phyloP scores from a whole-genome alignment of 1,139 yeast genomes.

The Debaryomycetaceae sp. region DNA sequence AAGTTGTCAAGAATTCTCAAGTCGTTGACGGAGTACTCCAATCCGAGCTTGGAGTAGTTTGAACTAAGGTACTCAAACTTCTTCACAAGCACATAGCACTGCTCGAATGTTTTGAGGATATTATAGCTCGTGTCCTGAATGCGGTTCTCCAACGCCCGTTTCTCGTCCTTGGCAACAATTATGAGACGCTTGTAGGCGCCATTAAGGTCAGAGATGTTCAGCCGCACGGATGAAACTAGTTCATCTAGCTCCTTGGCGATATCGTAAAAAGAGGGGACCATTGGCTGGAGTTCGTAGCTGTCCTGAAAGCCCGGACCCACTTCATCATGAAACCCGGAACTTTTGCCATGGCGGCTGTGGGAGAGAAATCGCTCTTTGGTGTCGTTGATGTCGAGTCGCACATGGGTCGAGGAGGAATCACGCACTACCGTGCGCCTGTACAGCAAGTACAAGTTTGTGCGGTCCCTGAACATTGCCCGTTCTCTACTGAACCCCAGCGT shows the following conservation, averaged over 20 bases:
- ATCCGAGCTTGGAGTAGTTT: constrained; percentile 21
- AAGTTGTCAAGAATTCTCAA: constrained; percentile 63
- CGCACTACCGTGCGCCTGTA: constrained; percentile 67
- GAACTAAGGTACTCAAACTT: constrained; percentile 44
- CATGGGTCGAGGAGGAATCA: constrained; percentile 6
- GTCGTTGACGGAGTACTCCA: constrained; percentile 37
- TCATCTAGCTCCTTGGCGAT: constrained; percentile 64
- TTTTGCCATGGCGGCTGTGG: no score
- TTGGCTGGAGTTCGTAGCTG: constrained; percentile 35
- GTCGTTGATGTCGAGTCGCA: constrained; percentile 34
- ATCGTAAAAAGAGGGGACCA: constrained; percentile 75
- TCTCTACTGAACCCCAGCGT: not conserved
- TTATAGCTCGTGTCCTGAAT: constrained; percentile 70
- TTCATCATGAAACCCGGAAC: no score
- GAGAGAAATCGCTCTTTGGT: constrained; percentile 52
- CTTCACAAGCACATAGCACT: constrained; percentile 67
- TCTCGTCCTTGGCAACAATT: constrained; percentile 77
- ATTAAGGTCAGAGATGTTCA: constrained; percentile 46
- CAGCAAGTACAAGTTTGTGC: constrained; percentile 61
- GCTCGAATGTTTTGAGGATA: constrained; percentile 64
- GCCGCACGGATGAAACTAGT: constrained; percentile 37
- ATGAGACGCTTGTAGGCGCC: constrained; percentile 70
- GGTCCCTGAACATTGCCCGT: constrained; percentile 51
- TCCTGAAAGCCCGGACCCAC: no score
- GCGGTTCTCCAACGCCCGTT: constrained; percentile 51